phyloP scores from a whole-genome alignment of 108 stramenopile species.

The Fragilaria radians region DNA sequence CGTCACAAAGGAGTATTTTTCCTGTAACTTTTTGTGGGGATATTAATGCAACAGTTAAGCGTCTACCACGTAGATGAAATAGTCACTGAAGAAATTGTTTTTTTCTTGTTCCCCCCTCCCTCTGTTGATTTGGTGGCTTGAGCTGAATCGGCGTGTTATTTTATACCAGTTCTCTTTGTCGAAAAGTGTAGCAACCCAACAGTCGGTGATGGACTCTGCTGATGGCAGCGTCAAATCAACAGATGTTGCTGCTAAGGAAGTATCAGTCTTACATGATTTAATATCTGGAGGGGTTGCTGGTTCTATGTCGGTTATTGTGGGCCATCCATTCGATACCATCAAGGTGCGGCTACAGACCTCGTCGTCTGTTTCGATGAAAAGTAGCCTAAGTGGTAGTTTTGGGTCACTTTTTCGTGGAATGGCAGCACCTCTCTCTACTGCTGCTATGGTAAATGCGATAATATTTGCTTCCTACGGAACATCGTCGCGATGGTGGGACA shows the following conservation, averaged over 20 bases:
- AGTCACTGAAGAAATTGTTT: no score
- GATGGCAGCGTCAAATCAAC: not conserved
- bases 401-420: conserved; percentile 83
- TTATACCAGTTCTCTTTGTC: no score
- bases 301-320: conserved; percentile 73
- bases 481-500: conserved; percentile 64
- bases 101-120: no score
- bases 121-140: no score
- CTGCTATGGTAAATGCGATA: conserved; percentile 81
- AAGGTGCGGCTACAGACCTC: conserved; percentile 61
- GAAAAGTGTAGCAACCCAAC: no score
- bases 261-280: conserved; percentile 73
- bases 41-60: no score
- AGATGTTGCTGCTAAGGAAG: conserved; percentile 18
- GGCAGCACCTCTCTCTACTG: conserved; percentile 71
- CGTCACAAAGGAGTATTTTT: no score
- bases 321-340: conserved; percentile 92
- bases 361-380: conserved; percentile 7
- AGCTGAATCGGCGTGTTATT: no score
- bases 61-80: no score
- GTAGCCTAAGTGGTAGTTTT: conserved; percentile 35
- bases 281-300: conserved; percentile 80
- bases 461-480: conserved; percentile 82
- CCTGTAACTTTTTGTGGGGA: no score
- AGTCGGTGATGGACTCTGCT: not conserved